These are phyloP conservation scores for Metschnikowia lachancei DNA, from an alignment of 805 yeast genomes.

Conservation along the genomic window DNA sequence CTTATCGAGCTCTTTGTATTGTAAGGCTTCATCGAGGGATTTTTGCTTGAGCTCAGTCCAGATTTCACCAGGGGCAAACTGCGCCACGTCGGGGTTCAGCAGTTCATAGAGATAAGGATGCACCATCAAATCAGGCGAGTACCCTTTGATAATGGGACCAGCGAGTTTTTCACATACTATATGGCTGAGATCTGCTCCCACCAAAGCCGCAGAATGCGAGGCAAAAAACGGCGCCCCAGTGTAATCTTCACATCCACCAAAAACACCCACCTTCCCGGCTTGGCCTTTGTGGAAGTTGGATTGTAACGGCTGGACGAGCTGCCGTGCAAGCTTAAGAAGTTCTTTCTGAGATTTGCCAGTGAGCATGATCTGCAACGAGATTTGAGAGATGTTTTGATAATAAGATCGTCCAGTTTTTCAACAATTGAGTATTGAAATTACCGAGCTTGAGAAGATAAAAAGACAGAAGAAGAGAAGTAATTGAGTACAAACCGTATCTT, in stretches of 20 bases:
- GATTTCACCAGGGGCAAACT: slow-evolving; percentile 22
- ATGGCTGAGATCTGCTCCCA: slow-evolving; percentile 89
- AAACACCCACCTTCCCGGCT: slow-evolving; percentile 77
- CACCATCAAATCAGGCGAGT: slow-evolving; percentile 93
- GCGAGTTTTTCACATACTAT: slow-evolving; percentile 82
- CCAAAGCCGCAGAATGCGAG: slow-evolving; percentile 75
- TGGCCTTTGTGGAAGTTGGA: slow-evolving; percentile 85
- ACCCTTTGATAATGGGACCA: slow-evolving; percentile 75
- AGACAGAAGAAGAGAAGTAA: too few relatives aligned
- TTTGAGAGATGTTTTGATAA: too few relatives aligned
- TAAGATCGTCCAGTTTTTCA: too few relatives aligned
- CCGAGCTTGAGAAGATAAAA: too few relatives aligned
- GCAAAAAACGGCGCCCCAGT: slow-evolving; percentile 97
- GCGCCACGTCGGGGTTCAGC: slow-evolving; percentile 27
- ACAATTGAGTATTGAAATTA: too few relatives aligned
- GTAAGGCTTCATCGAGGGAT: slow-evolving; percentile 25
- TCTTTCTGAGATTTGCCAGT: slow-evolving; percentile 37
- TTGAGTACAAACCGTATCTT: too few relatives aligned
- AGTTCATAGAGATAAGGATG: slow-evolving; percentile 79
- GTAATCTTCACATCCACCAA: slow-evolving; percentile 94
- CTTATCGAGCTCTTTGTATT: slow-evolving; percentile 24
- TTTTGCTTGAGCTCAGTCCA: slow-evolving; percentile 16
- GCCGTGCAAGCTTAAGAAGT: slow-evolving; percentile 47
- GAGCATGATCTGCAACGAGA: slow-evolving; percentile 12
- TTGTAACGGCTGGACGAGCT: slow-evolving; percentile 71